Conservation (phyloP, 495 filamentous ascomycete species). For the Xylaria grammica region DNA sequence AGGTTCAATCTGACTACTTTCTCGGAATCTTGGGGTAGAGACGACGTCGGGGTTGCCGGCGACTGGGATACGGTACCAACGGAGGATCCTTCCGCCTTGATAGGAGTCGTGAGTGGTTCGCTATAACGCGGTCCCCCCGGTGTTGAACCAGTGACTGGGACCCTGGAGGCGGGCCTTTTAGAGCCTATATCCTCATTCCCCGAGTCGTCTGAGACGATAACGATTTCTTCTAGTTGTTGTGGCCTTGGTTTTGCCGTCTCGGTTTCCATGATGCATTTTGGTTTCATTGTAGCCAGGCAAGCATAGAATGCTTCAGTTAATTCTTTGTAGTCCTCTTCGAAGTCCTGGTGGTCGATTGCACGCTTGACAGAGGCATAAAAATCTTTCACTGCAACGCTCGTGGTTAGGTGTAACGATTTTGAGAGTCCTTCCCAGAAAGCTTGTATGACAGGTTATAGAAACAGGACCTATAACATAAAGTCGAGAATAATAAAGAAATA, state of each 20-base stretch:
- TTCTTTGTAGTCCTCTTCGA: slow-evolving; percentile 24
- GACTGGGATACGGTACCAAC: background rate
- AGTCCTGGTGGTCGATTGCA: slow-evolving; percentile 28
- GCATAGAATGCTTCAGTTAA: slow-evolving; percentile 36
- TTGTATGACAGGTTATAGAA: too few relatives aligned
- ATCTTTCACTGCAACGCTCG: slow-evolving; percentile 23
- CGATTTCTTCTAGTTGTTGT: background rate
- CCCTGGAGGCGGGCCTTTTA: slow-evolving; percentile 16
- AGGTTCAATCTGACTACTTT: slow-evolving; percentile 25
- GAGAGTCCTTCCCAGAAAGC: too few relatives aligned
- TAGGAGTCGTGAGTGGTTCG: background rate
- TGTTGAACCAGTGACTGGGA: background rate
- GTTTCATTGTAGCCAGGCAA: slow-evolving; percentile 39
- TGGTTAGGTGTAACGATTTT: background rate
- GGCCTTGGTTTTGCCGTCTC: background rate
- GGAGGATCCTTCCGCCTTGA: background rate
- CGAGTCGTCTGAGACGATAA: slow-evolving; percentile 25
- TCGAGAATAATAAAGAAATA: too few relatives aligned
- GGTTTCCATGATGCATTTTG: slow-evolving; percentile 38
- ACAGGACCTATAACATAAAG: too few relatives aligned
- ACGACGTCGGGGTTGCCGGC: background rate
- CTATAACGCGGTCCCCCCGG: background rate
- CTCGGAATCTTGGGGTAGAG: background rate
- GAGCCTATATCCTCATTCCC: slow-evolving; percentile 7
- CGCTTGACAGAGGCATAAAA: slow-evolving; percentile 42